Conservation (phyloP, 352 stramenopile species). For the Lagenidium giganteum region DNA sequence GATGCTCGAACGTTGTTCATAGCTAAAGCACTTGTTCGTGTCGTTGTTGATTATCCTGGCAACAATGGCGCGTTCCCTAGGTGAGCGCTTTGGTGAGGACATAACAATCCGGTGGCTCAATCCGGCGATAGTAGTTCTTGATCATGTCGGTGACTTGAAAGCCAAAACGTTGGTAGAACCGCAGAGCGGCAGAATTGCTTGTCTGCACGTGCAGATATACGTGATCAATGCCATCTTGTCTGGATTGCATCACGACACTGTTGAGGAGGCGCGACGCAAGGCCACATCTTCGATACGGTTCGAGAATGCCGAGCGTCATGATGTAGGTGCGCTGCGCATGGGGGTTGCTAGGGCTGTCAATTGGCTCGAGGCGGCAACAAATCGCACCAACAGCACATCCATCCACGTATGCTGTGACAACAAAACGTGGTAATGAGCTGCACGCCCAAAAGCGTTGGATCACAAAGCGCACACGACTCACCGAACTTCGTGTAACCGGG, state of each 20-base stretch:
- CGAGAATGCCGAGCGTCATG: conserved; percentile 92
- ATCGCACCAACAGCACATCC: conserved; percentile 84
- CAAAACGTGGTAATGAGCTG: too few species aligned
- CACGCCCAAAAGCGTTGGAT: too few species aligned
- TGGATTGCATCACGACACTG: conserved; percentile 29
- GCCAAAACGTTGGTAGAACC: conserved; percentile 87
- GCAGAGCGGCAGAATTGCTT: conserved; percentile 86
- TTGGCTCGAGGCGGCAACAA: conserved; percentile 79
- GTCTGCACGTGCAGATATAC: conserved; percentile 92
- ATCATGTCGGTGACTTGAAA: conserved; percentile 89
- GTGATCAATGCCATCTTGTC: conserved; percentile 34
- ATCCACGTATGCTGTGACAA: conserved; percentile 61
- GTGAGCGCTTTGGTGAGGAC: conserved; percentile 89
- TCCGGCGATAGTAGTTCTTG: conserved; percentile 93
- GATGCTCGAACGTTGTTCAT: too few species aligned
- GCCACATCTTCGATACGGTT: conserved; percentile 74
- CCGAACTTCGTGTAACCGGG: conserved; percentile 45
- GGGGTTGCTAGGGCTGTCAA: conserved; percentile 14
- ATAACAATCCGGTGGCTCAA: conserved; percentile 92
- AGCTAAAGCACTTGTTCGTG: too few species aligned
- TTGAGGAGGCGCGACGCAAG: conserved; percentile 56
- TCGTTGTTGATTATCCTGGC: too few species aligned
- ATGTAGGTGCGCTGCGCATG: conserved; percentile 82
- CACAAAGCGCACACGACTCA: conserved; percentile 10
- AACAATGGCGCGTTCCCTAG: too few species aligned